Conservation (phyloP, 2,329 filamentous ascomycete genomes). For the Grosmannia penicillata region DNA sequence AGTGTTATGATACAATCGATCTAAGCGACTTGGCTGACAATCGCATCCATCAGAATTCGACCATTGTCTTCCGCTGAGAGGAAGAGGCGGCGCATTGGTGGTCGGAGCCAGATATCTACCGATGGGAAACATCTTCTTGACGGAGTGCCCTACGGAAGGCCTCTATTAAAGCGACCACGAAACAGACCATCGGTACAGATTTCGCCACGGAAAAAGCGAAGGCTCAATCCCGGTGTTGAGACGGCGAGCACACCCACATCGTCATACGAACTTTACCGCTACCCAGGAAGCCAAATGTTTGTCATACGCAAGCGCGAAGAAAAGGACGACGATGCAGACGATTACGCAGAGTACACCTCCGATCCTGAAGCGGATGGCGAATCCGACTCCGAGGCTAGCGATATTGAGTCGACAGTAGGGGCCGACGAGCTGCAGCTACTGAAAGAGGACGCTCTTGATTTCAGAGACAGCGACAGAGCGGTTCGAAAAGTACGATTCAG, state of each 20-base stretch:
- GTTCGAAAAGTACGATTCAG: too few relatives aligned
- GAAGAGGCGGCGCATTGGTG: slow-evolving; percentile 54
- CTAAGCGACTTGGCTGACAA: background rate
- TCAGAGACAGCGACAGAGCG: background rate
- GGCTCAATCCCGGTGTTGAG: slow-evolving; percentile 30
- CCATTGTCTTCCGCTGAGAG: slow-evolving; percentile 64
- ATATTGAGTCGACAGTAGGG: slow-evolving; percentile 16
- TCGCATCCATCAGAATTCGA: slow-evolving; percentile 65
- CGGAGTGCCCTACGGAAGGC: slow-evolving; percentile 69
- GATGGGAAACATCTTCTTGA: slow-evolving; percentile 75
- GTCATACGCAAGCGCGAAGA: slow-evolving; percentile 16
- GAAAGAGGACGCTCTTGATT: slow-evolving; percentile 17
- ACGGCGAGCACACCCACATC: slow-evolving; percentile 22
- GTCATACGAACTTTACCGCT: too few relatives aligned
- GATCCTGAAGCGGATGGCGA: slow-evolving; percentile 8
- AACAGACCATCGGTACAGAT: slow-evolving; percentile 55
- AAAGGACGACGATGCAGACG: slow-evolving; percentile 18
- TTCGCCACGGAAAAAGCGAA: slow-evolving; percentile 63
- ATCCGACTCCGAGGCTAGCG: slow-evolving; percentile 10
- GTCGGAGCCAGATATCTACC: slow-evolving; percentile 64
- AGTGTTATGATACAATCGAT: background rate
- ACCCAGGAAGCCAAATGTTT: too few relatives aligned
- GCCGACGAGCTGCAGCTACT: slow-evolving; percentile 28
- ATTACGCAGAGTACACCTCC: slow-evolving; percentile 11
- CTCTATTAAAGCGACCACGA: slow-evolving; percentile 43